Base-by-base conservation (phyloP, 768 basidiomycete species). In the Termitomyces sp. region DNA sequence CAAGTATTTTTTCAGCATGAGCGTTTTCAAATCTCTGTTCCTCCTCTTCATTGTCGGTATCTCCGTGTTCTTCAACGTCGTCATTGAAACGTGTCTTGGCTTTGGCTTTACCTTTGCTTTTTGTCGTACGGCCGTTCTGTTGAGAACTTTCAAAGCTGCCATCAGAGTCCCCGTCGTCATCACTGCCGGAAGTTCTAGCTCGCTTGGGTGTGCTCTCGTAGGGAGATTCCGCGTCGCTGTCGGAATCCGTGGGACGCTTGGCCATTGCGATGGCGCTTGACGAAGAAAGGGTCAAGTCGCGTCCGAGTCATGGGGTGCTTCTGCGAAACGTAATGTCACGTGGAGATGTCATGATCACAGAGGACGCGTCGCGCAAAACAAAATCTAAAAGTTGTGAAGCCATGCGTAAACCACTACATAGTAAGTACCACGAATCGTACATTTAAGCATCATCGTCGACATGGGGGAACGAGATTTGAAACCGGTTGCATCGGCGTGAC, bases 21-120 rank as follows among this genome's bases (percentile, higher is more conserved):
- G 83, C 77, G 56, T 81, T 77, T 59, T 90, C 89, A 56, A 89
- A 86, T 65, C 77, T 73, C 59, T 83, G 81, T 54, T 89, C 87
- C n/a, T 82, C 82, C 32, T 84, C 81, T 50, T 78, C 71, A 10
- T 75, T 76, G 9, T 71, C 73, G 7, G 73, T 68, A 4, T 71
- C 72, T 23, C 62, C 65, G 5, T 72, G 71, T 32, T 63, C 67
- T n/a, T 68, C 60, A 2, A 61, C 63, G 23, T 67, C 66, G 9
- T 73, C 74, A n/a, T 72, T 71, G n/a, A 62, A 68, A 29, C 62
- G 65, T 23, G 70, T 66, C 64, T 71, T 74, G 52, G 67, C 59
- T 65, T 56, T 74, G 69, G 47, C 60, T 52, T 54, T 64, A 62
- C 34, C 57, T 50, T 62, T 54, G 63, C 34, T 47, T 55, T 50